Evolutionary conservation across 2,329 filamentous ascomycete species (phyloP), one percentile per base, ranked within the genome.

Genomic region (Cordyceps javanica): DNA sequence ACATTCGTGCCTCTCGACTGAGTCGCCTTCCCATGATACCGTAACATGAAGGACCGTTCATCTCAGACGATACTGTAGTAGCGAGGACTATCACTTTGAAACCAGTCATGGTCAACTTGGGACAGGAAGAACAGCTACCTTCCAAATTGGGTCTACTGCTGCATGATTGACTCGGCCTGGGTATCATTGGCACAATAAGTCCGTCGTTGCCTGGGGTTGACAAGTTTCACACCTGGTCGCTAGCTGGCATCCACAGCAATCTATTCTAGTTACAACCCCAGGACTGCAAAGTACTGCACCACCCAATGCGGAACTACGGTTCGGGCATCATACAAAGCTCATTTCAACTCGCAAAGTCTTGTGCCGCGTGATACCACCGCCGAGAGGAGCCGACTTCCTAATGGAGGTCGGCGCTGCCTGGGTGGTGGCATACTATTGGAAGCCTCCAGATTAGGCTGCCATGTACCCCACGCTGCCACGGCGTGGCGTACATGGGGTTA

Each of bases 41-140:
- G 54, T 56, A 50, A 30, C 54, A 50, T 56, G 36, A 42, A 56
- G n/a, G 23, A 30, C 42, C n/a, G 23, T 32, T 39, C 25, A 32
- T 39, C 44, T n/a, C 32, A n/a, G n/a, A 30, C 32, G 21, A 23
- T 19, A 11, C 14, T 41, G 26, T 50, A 38, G 3, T 36, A 50
- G 26, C 16, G 19, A 26, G 19, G 3, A 34, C 10, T 45, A 3
- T 21, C 7, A n/a, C 25, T 13, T 13, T 42, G 36, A 50, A 56
- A 56, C 54, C 54, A 13, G 49, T 1, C 23, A n/a, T n/a, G 30
- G 14, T 34, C 36, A 50, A 56, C n/a, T 16, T 34, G 26, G 36
- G 25, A 49, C 26, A 34, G 14, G 7, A 21, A 26, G 28, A 56
- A 38, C 36, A 25, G 54, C 45, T 42, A 56, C 54, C 54, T 56